phyloP scores from a whole-genome alignment of 495 filamentous ascomycete species.

The Xylaria scruposa region DNA sequence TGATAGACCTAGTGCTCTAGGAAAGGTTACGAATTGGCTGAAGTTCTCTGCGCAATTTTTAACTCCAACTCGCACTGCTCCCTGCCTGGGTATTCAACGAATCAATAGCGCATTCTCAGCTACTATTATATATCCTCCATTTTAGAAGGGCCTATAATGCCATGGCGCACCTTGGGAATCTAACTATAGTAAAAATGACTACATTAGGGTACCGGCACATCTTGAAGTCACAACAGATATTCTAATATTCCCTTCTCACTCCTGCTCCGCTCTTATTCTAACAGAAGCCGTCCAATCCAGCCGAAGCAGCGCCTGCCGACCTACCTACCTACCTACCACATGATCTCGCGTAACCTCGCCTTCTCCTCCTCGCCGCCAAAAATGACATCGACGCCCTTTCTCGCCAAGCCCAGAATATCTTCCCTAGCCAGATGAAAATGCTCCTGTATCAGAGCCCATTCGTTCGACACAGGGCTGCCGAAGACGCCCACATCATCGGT shows the following conservation, averaged over 20 bases:
- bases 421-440: constrained; percentile 66
- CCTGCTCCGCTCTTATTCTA: not conserved
- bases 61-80: not conserved
- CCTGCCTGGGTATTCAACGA: not conserved
- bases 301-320: not conserved
- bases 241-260: not conserved
- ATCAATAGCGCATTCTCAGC: not conserved
- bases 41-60: not conserved
- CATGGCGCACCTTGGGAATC: not conserved
- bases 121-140: not conserved
- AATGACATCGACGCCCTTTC: constrained; percentile 64
- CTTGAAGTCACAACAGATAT: not conserved
- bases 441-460: constrained; percentile 75
- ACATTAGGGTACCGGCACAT: not conserved
- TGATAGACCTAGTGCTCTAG: not conserved
- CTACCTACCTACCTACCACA: constrained; percentile 48
- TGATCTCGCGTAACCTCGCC: constrained; percentile 57
- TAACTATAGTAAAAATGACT: not conserved
- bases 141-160: no score
- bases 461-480: constrained; percentile 77
- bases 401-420: constrained; percentile 64
- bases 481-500: constrained; percentile 91
- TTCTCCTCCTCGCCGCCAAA: constrained; percentile 71
- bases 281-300: not conserved
- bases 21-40: not conserved